Evolutionary conservation across 2,329 filamentous ascomycete genomes (phyloP).

Genomic region (Juglanconis sp.): DNA sequence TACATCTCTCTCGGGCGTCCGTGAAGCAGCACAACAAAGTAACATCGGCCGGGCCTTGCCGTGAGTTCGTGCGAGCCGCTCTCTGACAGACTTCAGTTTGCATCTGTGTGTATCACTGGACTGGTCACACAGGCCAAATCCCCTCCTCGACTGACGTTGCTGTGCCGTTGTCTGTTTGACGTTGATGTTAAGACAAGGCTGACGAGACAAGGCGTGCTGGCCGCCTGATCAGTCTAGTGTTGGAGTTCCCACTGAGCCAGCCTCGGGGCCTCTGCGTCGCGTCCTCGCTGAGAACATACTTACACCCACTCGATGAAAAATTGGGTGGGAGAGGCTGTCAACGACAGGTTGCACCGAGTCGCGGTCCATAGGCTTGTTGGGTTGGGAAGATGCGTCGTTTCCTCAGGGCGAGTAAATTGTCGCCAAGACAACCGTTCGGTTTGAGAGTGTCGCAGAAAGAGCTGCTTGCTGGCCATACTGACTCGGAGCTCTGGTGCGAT

Average conservation of each 20-base stretch:
- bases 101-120: background rate
- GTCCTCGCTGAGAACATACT: background rate
- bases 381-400: background rate
- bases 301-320: too few relatives aligned
- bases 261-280: background rate
- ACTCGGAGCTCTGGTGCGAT: conserved; percentile 12
- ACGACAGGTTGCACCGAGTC: background rate
- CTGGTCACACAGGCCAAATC: background rate
- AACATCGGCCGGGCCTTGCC: background rate
- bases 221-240: background rate
- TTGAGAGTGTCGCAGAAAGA: conserved; percentile 14
- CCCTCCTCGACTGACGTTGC: background rate
- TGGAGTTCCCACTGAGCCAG: background rate
- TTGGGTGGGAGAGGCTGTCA: too few relatives aligned
- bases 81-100: background rate
- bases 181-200: conserved; percentile 2
- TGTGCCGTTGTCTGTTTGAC: background rate
- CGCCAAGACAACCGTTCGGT: conserved; percentile 6
- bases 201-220: background rate
- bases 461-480: background rate
- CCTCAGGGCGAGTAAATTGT: background rate
- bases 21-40: background rate
- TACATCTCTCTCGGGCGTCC: background rate
- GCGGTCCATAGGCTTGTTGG: background rate
- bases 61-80: background rate